Base-by-base conservation (phyloP, 257 asterid genomes). In the Solanum phureja region DNA sequence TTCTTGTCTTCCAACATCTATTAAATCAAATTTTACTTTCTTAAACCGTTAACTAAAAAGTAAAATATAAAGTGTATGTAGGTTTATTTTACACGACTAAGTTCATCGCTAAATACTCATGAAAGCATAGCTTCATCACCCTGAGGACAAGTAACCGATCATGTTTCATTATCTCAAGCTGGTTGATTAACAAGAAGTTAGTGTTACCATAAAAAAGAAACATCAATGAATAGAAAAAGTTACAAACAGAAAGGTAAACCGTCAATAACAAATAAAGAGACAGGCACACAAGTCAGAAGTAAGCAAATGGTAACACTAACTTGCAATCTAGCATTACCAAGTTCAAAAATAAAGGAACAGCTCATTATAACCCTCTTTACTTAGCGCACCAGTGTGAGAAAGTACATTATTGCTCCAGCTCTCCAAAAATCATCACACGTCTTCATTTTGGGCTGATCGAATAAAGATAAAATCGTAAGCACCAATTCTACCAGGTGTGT, bases 391-490 rank as follows among this genome's bases (percentile, higher is more conserved):
- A 86, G 75, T 27, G 88, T 87, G 91, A 88, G 85, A 89, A 62
- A 84, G 87, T 88, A 87, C 82, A 52, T 42, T 49, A 87, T 87
- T 85, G 90, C 91, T 87, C 90, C 90, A 85, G 88, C 92, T 91
- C 95, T 88, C 90, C 95, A 89, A 77, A 91, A 85, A 92, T 89
- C 95, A 91, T 95, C 96, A 94, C 93, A 91, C 95, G 90, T 94
- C 98, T 91, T 94, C 98, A 94, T 90, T 93, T 96, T 93, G 92
- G 93, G 96, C 98, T 94, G 98, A 92, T 93, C 89, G 89, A 92
- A 91, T 91, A 82, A 90, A 88, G 88, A 90, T 87, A 87, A 74
- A 77, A 89, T 40, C 44, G 92, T 90, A 90, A 93, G 95, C 92
- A 85, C 86, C 72, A 62, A 49, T 71, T 40, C 33, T 71, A 33